Conservation (phyloP, 352 stramenopile species). For the Phytopythium kandeliae region DNA sequence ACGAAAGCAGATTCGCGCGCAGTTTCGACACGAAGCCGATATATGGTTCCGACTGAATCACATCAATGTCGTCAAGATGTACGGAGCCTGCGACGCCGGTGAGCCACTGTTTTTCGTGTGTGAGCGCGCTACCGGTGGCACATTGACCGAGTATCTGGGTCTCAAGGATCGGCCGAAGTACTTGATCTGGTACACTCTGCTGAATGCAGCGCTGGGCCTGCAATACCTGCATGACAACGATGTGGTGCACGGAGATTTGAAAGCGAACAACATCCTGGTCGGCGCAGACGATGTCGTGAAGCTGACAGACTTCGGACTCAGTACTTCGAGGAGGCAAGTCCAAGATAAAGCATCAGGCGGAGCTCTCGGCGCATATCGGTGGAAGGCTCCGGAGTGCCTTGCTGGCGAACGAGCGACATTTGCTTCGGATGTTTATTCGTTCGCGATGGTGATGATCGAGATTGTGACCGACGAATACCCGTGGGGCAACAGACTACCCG, state of each 20-base stretch:
- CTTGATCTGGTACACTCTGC: constrained; percentile 16
- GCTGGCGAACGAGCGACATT: constrained; percentile 1
- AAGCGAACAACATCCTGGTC: constrained; percentile 35
- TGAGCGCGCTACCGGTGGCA: constrained; percentile 17
- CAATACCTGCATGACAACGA: constrained; percentile 27
- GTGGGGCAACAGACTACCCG: constrained; percentile 2
- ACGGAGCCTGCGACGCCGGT: constrained; percentile 24
- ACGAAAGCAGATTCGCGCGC: not conserved
- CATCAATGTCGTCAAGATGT: constrained; percentile 29
- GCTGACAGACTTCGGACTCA: constrained; percentile 30
- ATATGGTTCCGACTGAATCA: constrained; percentile 27
- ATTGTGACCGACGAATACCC: constrained; percentile 1
- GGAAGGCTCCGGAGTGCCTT: constrained; percentile 25
- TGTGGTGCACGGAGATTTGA: constrained; percentile 29
- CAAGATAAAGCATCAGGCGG: not conserved
- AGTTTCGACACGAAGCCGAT: constrained; percentile 22
- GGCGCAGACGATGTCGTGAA: constrained; percentile 19
- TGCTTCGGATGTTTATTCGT: constrained; percentile 4
- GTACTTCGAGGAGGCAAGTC: not conserved
- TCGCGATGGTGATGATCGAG: constrained; percentile 8
- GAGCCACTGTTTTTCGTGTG: constrained; percentile 35
- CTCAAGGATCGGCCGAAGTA: not conserved
- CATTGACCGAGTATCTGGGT: constrained; percentile 17
- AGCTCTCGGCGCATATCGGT: constrained; percentile 18
- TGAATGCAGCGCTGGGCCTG: constrained; percentile 17